Base-by-base conservation (phyloP, 2,329 filamentous ascomycete species). In the Sclerotinia minor region DNA sequence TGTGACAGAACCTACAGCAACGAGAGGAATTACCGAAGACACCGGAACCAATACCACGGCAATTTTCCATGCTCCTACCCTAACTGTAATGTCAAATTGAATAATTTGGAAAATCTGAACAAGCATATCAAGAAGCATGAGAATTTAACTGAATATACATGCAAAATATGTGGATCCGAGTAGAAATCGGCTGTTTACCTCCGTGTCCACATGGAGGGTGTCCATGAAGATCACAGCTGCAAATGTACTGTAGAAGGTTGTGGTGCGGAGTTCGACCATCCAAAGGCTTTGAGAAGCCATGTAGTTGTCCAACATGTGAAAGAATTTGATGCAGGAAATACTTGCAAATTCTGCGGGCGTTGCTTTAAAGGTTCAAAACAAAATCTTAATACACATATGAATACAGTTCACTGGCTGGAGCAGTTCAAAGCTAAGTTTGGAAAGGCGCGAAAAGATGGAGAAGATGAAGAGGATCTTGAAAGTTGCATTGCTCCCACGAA, bases 1-100 rank as follows among this genome's bases (percentile, higher is more conserved):
- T 60, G 41, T 32, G 5, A 17, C 1, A 7, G 3, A 26, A 47
- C 4, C 1, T 60, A 8, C 17, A 4, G 2, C 13, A 5, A 1
- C 21, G 19, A 5, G 4, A 5, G 0, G 15, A 1, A 0, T 13
- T 29, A 32, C 26, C 5, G 11, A 7, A 0, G 0, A 1, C 57
- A 60, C 21, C 47, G 9, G 0, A 8, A 47, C 0, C 17, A 7
- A 5, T 60, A 1, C 21, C 44, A 60, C 15, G 57, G 57, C 9
- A 1, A 11, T 29, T 60, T 60, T n/a, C 26, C 57, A 47, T 60
- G 57, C 7, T n/a, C 41, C 26, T 2, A 47, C 45, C 11, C 26
- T 32, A 29, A 29, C 3, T 60, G 57, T 29, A 47, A 9, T 2
- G 1, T 0, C 19, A 47, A 47, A 32, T 5, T 47, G 19, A 1